Conservation (phyloP, 306 rosid genomes). For the Dryas drummondii region DNA sequence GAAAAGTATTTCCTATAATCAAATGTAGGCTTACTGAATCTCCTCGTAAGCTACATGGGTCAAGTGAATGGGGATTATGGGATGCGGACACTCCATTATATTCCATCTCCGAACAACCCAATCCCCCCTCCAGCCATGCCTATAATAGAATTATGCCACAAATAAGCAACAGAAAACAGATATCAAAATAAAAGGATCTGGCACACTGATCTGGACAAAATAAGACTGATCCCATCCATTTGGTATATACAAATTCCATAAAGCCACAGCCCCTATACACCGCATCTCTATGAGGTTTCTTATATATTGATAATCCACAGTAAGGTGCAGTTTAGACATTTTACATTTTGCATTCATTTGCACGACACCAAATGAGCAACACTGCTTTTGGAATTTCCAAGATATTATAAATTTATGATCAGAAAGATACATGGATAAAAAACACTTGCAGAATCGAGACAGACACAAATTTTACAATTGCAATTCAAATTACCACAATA, state of each 20-base stretch:
- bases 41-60: neutral
- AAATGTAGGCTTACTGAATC: constrained; percentile 17
- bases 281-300: neutral
- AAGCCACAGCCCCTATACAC: neutral
- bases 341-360: neutral
- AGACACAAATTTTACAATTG: neutral
- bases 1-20: neutral
- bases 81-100: constrained; percentile 14
- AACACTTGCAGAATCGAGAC: neutral
- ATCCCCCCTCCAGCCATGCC: constrained; percentile 38
- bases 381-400: neutral
- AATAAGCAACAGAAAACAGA: constrained; percentile 7
- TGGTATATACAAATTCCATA: neutral
- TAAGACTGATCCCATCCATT: neutral
- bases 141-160: constrained; percentile 32
- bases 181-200: neutral
- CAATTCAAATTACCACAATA: neutral
- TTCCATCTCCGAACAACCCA: constrained; percentile 39
- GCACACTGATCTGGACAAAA: no score
- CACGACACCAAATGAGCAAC: neutral
- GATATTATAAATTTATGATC: neutral
- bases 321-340: neutral
- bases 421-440: neutral
- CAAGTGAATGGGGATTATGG: constrained; percentile 20
- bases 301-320: neutral